Base-by-base conservation (phyloP, 108 stramenopile species). In the Cyclotella kingstonii region DNA sequence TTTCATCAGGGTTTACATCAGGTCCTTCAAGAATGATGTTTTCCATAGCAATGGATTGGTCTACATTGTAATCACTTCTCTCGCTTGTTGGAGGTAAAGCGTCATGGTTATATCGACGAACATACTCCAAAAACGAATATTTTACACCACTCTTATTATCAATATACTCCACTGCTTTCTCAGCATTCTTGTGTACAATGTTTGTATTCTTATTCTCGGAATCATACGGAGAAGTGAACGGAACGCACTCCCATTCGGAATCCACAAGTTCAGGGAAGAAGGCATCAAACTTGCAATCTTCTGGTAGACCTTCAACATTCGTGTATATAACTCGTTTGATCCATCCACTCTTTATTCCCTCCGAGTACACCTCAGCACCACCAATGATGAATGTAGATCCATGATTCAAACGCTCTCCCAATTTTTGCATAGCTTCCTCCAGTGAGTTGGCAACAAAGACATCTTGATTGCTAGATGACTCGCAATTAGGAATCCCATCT, bases 321-420 rank as follows among this genome's bases (percentile, higher is more conserved):
- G 91, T 93, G 56, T 83, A 82, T 38, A 89, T 54, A 17, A 91
- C 77, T 21, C 71, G 60, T 30, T 86, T 71, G 31, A 94, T 83
- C 45, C 81, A 67, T 11, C 87, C 80, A 17, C 82, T 52, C 43
- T 66, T 51, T 6, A 99, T 60, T 28, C 96, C 94, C 65, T 93
- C 76, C 19, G 73, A 49, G 70, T 98, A 99, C 28, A 98, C 70
- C 48, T 83, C 71, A 18, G 79, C 95, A 26, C 98, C 98, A 30
- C 98, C 98, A 69, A 98, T 98, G 65, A 97, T 76, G 62, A 94
- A 97, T 4, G 94, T 81, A 31, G 80, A 54, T n/a, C 87, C 95
- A 7, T 83, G 54, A 49, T 84, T 70, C 1, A 79, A 46, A 29
- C 49, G 53, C n/a, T 38, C 10, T 28, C 60, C 56, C 43, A 98